A percentile compares a stretch with the other conserved stretches of the same genome.
phyloP scores from a whole-genome alignment of 31 red algal species.

The Asparagopsis taxiformis region DNA sequence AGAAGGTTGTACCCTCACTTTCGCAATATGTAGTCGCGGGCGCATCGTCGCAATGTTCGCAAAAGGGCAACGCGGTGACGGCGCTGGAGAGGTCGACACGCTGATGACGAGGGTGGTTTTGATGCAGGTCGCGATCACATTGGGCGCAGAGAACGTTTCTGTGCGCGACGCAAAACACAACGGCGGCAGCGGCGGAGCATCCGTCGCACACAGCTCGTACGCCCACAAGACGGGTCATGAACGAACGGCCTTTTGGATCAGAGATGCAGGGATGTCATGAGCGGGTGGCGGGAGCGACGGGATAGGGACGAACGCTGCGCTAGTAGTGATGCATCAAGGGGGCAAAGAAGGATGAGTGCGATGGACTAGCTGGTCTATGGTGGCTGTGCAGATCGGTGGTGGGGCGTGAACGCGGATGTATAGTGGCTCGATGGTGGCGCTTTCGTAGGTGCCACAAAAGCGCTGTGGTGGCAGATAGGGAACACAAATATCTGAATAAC shows the following conservation, averaged over 20 bases:
- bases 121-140: constrained; percentile 21
- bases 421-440: too few relatives aligned
- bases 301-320: background rate
- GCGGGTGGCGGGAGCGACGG: background rate
- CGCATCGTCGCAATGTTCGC: constrained; percentile 48
- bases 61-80: constrained; percentile 55
- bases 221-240: constrained; percentile 61
- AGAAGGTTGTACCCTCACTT: constrained; percentile 28
- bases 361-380: too few relatives aligned
- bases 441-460: too few relatives aligned
- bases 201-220: constrained; percentile 72
- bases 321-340: too few relatives aligned
- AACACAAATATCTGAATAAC: too few relatives aligned
- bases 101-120: constrained; percentile 6
- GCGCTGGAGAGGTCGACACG: constrained; percentile 28
- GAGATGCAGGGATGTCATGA: background rate
- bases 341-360: too few relatives aligned
- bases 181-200: constrained; percentile 56
- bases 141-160: constrained; percentile 32
- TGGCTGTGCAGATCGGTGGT: too few relatives aligned
- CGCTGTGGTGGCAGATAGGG: too few relatives aligned
- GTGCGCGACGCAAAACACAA: constrained; percentile 38
- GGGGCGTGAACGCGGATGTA: too few relatives aligned
- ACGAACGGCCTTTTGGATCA: background rate
- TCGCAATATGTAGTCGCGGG: constrained; percentile 50